These are phyloP conservation scores for Quercus gilva DNA, from an alignment of 306 rosid species.

Conservation along the genomic window DNA sequence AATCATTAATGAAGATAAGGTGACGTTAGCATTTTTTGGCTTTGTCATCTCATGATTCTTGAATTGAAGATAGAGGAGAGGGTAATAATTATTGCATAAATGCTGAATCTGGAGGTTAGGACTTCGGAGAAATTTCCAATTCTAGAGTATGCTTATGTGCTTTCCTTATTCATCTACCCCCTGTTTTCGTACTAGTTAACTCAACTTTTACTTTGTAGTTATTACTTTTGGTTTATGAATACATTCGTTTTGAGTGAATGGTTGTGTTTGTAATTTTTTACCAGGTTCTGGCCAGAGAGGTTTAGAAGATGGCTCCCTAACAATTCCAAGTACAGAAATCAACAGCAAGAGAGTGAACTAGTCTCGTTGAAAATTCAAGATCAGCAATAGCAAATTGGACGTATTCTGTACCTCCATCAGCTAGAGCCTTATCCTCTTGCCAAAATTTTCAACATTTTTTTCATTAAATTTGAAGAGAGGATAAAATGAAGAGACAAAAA, in stretches of 20 bases:
- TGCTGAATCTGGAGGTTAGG: not conserved
- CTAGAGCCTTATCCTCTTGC: not conserved
- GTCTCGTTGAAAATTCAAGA: conserved; percentile 54
- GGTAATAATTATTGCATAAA: not conserved
- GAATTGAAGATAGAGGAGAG: not conserved
- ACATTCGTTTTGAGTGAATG: conserved; percentile 6
- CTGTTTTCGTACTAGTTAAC: not conserved
- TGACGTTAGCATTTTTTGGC: not conserved
- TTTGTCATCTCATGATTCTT: not conserved
- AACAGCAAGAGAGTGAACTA: conserved; percentile 76
- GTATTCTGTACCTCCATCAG: conserved; percentile 20
- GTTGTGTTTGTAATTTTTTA: conserved; percentile 11
- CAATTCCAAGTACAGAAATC: conserved; percentile 60
- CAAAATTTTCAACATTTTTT: not conserved
- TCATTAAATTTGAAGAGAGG: conserved; percentile 10
- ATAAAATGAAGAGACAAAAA: conserved; percentile 10
- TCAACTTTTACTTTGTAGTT: not conserved
- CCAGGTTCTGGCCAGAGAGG: conserved; percentile 87
- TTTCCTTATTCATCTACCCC: not conserved
- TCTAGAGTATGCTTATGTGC: conserved; percentile 1
- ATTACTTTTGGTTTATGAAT: not conserved
- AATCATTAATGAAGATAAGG: not conserved
- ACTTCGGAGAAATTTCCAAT: conserved; percentile 2
- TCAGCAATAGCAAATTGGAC: conserved; percentile 35
- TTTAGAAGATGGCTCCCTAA: conserved; percentile 70